Conservation (phyloP, 2,329 filamentous ascomycete genomes). For the Cytospora schulzeri region DNA sequence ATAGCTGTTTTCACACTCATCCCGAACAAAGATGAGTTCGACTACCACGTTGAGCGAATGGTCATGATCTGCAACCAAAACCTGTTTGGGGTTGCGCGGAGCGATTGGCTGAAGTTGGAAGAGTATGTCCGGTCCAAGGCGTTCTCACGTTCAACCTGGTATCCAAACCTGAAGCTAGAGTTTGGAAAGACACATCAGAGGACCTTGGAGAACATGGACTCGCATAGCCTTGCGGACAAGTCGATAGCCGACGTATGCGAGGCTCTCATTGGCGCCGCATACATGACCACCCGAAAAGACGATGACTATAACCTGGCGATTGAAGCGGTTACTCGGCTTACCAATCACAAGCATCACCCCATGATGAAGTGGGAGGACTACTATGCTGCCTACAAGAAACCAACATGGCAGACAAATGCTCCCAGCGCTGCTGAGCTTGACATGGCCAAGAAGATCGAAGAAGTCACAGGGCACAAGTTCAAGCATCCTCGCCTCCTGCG, state of each 20-base stretch:
- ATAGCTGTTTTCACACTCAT: conserved; percentile 80
- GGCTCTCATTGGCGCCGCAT: conserved; percentile 86
- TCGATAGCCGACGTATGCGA: conserved; percentile 93
- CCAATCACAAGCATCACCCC: conserved; percentile 68
- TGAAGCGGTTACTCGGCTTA: conserved; percentile 67
- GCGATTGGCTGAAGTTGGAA: conserved; percentile 56
- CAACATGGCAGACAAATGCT: conserved; percentile 67
- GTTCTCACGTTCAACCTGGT: conserved; percentile 86
- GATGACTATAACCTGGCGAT: conserved; percentile 60
- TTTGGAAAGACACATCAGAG: conserved; percentile 65
- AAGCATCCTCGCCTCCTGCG: conserved; percentile 73
- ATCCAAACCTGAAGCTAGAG: conserved; percentile 75
- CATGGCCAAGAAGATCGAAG: conserved; percentile 65
- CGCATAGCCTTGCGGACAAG: conserved; percentile 80
- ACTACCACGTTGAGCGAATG: conserved; percentile 91
- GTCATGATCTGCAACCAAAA: conserved; percentile 88
- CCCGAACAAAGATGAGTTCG: conserved; percentile 78
- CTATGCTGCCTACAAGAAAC: conserved; percentile 65
- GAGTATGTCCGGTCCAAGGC: conserved; percentile 81
- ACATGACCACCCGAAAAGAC: conserved; percentile 50
- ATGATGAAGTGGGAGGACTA: conserved; percentile 76
- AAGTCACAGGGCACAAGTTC: conserved; percentile 65
- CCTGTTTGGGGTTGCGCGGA: conserved; percentile 74
- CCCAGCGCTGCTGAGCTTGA: conserved; percentile 69
- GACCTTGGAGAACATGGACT: conserved; percentile 44